A percentile compares a stretch with the other conserved stretches of the same genome.
phyloP scores from a whole-genome alignment of 306 rosid genomes.

The Biancaea sappan region DNA sequence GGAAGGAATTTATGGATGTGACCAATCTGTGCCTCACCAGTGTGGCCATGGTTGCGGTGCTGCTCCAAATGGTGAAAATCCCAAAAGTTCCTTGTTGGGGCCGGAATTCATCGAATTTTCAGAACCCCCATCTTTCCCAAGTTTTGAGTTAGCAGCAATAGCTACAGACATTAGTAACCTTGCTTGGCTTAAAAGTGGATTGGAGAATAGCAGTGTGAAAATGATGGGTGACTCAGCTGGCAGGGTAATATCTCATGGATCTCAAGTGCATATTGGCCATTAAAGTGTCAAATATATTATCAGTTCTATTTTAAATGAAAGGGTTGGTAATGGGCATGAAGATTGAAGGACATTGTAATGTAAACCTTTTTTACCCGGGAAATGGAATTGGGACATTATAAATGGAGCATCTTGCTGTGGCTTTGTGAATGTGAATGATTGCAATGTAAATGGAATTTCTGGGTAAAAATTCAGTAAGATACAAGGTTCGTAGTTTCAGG shows the following conservation, averaged over 20 bases:
- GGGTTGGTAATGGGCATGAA: conserved; percentile 16
- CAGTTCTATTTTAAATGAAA: neutral
- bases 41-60: conserved; percentile 85
- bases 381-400: conserved; percentile 17
- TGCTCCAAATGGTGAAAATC: conserved; percentile 34
- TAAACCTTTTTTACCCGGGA: conserved; percentile 4
- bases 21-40: conserved; percentile 47
- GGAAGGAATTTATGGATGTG: conserved; percentile 48
- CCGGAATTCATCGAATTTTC: conserved; percentile 85
- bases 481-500: neutral
- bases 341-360: conserved; percentile 24
- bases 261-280: conserved; percentile 56
- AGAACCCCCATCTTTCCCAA: conserved; percentile 75
- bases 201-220: conserved; percentile 77
- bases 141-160: conserved; percentile 89
- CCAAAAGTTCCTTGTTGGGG: conserved; percentile 65
- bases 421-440: conserved; percentile 37
- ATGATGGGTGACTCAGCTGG: conserved; percentile 65
- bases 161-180: conserved; percentile 89
- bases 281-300: conserved; percentile 14
- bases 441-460: conserved; percentile 39
- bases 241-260: conserved; percentile 45
- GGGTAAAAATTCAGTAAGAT: conserved; percentile 8
- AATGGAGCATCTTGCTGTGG: neutral
- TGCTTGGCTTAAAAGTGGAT: conserved; percentile 97